Evolutionary conservation across 1,284 basidiomycete species (phyloP).

Genomic region (Ganoderma multipileum): DNA sequence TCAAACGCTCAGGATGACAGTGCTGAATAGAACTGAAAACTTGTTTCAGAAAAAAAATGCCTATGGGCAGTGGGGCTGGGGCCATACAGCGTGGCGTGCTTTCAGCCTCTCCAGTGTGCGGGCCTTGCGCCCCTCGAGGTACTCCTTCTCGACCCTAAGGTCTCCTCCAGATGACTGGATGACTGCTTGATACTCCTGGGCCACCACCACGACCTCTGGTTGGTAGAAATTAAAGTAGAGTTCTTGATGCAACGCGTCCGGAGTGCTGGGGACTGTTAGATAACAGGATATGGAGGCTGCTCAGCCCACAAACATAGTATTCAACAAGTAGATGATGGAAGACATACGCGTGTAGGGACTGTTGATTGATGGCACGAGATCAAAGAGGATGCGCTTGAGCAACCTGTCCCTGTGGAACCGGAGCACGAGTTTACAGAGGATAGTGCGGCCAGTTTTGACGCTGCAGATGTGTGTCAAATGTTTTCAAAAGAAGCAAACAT

Average conservation of each 20-base stretch:
- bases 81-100: neutral
- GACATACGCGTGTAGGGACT: neutral
- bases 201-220: neutral
- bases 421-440: neutral
- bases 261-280: no score
- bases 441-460: neutral
- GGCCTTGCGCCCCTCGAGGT: neutral
- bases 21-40: no score
- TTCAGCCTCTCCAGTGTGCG: neutral
- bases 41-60: no score
- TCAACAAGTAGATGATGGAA: no score
- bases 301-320: no score
- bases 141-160: neutral
- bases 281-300: no score
- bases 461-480: neutral
- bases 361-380: neutral
- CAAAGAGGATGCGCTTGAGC: conserved; percentile 2
- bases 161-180: neutral
- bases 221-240: neutral
- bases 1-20: no score
- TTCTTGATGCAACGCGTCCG: neutral
- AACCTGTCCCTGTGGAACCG: neutral
- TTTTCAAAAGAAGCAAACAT: neutral
- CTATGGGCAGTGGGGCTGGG: no score
- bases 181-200: neutral